Conservation (phyloP, 106 monocot genomes). For the Gastrodia elata region DNA sequence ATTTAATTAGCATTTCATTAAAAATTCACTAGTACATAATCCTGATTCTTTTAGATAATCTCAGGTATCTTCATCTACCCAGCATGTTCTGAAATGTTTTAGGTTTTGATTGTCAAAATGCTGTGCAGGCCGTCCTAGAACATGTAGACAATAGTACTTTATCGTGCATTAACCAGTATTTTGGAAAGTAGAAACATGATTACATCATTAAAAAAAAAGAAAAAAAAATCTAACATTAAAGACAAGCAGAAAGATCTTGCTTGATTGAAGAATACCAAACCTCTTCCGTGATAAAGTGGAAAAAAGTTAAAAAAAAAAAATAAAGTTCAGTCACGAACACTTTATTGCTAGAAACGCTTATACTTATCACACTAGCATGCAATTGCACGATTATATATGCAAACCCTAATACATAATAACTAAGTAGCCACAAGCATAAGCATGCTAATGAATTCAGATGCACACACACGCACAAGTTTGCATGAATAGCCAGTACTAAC, state of each 20-base stretch:
- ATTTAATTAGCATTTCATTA: not conserved
- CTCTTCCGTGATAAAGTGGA: not conserved
- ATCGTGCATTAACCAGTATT: not conserved
- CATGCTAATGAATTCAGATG: not conserved
- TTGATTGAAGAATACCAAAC: not conserved
- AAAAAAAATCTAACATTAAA: not conserved
- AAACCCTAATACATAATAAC: not conserved
- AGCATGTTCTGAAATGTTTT: not conserved
- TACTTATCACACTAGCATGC: not conserved
- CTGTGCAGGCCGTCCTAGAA: too few relatives aligned
- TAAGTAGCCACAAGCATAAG: not conserved
- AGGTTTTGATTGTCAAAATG: not conserved
- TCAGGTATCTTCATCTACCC: not conserved
- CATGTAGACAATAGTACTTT: not conserved
- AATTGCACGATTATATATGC: not conserved
- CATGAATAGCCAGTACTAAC: conserved; percentile 4
- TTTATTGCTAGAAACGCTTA: not conserved
- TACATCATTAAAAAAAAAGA: not conserved
- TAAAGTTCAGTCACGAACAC: too few relatives aligned
- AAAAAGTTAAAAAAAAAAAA: not conserved
- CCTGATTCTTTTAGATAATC: not conserved
- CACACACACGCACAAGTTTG: not conserved
- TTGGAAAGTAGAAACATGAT: not conserved
- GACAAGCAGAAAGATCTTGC: not conserved
- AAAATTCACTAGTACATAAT: not conserved